These are phyloP conservation scores for Porogramme epimiltina DNA, from an alignment of 1,284 basidiomycete species.

Conservation along the genomic window DNA sequence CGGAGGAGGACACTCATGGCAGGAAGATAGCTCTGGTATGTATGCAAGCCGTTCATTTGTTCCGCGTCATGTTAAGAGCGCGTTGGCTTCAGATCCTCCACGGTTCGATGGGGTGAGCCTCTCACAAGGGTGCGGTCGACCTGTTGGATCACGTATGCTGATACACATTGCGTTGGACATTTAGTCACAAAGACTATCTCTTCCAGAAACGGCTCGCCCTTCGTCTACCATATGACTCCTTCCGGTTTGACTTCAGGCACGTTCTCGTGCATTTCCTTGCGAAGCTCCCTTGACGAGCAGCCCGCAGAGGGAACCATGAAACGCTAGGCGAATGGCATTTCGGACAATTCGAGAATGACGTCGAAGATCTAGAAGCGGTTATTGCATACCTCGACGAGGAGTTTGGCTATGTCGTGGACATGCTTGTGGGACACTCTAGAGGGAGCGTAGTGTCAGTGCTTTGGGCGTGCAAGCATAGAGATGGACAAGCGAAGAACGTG, in stretches of 20 bases:
- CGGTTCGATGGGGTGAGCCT: constrained; percentile 68
- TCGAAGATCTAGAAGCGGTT: constrained; percentile 65
- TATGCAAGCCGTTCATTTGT: constrained; percentile 19
- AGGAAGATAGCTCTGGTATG: constrained; percentile 70
- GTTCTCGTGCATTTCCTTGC: constrained; percentile 21
- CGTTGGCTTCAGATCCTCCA: constrained; percentile 60
- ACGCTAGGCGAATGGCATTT: constrained; percentile 66
- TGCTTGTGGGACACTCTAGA: constrained; percentile 75
- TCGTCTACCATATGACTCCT: constrained; percentile 74
- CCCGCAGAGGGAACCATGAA: constrained; percentile 70
- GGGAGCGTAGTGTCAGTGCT: constrained; percentile 65
- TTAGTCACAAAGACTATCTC: constrained; percentile 81
- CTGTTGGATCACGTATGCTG: too few species aligned
- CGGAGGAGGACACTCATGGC: constrained; percentile 50
- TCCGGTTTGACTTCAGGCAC: constrained; percentile 84
- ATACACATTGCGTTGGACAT: background rate
- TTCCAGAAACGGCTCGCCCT: constrained; percentile 75
- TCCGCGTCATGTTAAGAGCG: too few species aligned
- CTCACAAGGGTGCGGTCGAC: background rate
- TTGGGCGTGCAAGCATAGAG: constrained; percentile 66
- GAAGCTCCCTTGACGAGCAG: background rate
- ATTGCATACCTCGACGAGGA: constrained; percentile 57
- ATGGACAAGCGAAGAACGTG: constrained; percentile 52
- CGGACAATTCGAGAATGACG: constrained; percentile 56
- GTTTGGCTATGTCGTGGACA: constrained; percentile 66